Conservation (phyloP, 2,329 filamentous ascomycete genomes). For the Cladosporium sp. region DNA sequence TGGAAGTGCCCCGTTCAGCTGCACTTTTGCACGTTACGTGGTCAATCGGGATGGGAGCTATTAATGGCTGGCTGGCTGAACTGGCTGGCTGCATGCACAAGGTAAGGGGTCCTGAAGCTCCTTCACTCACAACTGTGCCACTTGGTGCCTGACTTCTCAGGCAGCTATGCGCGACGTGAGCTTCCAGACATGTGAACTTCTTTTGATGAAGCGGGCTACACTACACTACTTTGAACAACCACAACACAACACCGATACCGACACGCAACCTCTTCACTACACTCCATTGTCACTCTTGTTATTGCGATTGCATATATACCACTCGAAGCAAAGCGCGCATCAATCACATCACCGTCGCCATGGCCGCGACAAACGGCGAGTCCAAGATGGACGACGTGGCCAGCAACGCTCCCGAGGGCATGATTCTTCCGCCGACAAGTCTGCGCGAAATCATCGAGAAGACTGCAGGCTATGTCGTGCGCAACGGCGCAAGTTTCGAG, state of each 20-base stretch:
- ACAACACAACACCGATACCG: neutral
- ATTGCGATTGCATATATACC: too few species aligned
- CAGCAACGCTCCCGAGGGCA: conserved; percentile 73
- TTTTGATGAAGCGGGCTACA: neutral
- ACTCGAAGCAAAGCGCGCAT: neutral
- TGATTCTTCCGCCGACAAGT: conserved; percentile 81
- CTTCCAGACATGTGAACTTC: conserved; percentile 6
- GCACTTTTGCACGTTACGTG: neutral
- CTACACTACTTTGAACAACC: too few species aligned
- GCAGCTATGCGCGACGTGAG: too few species aligned
- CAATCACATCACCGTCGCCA: conserved; percentile 15
- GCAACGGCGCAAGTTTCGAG: conserved; percentile 65
- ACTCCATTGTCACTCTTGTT: neutral
- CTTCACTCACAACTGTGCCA: neutral
- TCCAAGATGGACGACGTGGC: conserved; percentile 44
- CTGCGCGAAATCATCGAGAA: conserved; percentile 87
- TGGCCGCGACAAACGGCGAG: conserved; percentile 28
- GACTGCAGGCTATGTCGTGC: conserved; percentile 85
- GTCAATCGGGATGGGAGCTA: too few species aligned
- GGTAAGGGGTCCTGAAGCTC: neutral
- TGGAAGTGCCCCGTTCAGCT: neutral
- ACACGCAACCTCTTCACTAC: neutral
- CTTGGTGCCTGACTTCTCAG: neutral
- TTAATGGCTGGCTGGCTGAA: neutral
- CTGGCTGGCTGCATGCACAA: neutral